These are phyloP conservation scores for Clausena lansium DNA, from an alignment of 345 rosid genomes.

Conservation along the genomic window DNA sequence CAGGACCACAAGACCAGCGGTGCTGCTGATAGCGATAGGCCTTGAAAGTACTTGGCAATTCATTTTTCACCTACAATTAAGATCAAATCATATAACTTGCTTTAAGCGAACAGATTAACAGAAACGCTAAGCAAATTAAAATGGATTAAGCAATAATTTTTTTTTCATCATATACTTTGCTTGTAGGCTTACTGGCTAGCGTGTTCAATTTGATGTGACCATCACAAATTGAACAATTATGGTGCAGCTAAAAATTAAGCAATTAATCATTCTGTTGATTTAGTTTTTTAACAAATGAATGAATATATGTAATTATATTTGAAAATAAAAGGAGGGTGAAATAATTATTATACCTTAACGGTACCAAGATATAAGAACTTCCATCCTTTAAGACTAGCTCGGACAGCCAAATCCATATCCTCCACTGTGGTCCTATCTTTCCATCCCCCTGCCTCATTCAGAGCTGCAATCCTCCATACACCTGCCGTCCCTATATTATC, in stretches of 20 bases:
- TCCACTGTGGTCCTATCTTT: constrained; percentile 98
- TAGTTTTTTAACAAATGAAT: background rate
- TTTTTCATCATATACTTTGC: too few relatives aligned
- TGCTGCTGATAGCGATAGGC: constrained; percentile 95
- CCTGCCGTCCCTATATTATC: constrained; percentile 80
- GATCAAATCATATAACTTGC: background rate
- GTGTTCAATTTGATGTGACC: background rate
- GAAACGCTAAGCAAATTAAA: background rate
- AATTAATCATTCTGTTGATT: background rate
- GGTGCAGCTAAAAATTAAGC: background rate
- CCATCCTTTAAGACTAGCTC: constrained; percentile 99
- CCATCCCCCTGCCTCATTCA: constrained; percentile 98
- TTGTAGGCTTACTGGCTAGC: too few relatives aligned
- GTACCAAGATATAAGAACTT: constrained; percentile 73
- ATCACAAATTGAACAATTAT: background rate
- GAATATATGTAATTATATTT: too few relatives aligned
- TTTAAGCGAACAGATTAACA: background rate
- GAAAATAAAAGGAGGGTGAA: background rate
- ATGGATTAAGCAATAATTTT: too few relatives aligned
- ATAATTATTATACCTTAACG: constrained; percentile 45
- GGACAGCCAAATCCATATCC: constrained; percentile 97
- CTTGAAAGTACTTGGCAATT: constrained; percentile 89
- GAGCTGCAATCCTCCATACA: constrained; percentile 85
- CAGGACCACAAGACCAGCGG: constrained; percentile 98
- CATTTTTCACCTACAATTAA: constrained; percentile 76